Conservation (phyloP, 805 yeast species). For the Lachancea meyersii region DNA sequence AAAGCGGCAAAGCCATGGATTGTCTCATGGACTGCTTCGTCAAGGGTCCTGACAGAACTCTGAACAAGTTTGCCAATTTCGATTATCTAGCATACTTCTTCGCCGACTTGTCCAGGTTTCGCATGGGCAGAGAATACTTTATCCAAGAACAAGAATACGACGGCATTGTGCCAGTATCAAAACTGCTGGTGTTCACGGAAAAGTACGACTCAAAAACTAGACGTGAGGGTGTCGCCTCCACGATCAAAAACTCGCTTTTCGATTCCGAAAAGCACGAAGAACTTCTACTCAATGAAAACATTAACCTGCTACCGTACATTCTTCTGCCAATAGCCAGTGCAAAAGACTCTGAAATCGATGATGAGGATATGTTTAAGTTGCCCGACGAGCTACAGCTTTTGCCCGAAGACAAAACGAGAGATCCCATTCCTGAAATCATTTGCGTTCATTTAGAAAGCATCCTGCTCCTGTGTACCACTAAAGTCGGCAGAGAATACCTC, state of each 20-base stretch:
- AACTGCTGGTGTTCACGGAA: slow-evolving; percentile 75
- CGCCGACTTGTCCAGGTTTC: slow-evolving; percentile 80
- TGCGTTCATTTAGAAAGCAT: slow-evolving; percentile 74
- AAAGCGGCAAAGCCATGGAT: slow-evolving; percentile 57
- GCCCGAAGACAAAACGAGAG: slow-evolving; percentile 70
- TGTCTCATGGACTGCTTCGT: slow-evolving; percentile 86
- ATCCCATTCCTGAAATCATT: slow-evolving; percentile 58
- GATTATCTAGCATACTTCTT: slow-evolving; percentile 85
- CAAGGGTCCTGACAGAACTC: slow-evolving; percentile 65
- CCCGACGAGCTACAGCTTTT: slow-evolving; percentile 84
- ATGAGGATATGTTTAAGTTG: slow-evolving; percentile 78
- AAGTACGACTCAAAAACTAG: slow-evolving; percentile 70
- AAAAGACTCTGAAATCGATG: slow-evolving; percentile 59
- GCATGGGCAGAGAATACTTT: slow-evolving; percentile 70
- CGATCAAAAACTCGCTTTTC: slow-evolving; percentile 83
- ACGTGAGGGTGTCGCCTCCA: slow-evolving; percentile 88
- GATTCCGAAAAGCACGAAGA: slow-evolving; percentile 63
- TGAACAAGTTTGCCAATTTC: slow-evolving; percentile 66
- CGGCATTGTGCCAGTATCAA: slow-evolving; percentile 70
- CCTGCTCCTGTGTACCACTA: slow-evolving; percentile 71
- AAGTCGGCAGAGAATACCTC: slow-evolving; percentile 63
- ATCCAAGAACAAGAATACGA: slow-evolving; percentile 68
- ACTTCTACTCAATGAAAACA: slow-evolving; percentile 52
- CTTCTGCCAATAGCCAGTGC: slow-evolving; percentile 78
- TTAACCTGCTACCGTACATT: slow-evolving; percentile 75